Percentiles rank a stretch among this genome's conserved stretches.
These are phyloP conservation scores for Rhipidocladum racemiflorum DNA, from an alignment of 176 grass and related monocot species.

Conservation along the genomic window DNA sequence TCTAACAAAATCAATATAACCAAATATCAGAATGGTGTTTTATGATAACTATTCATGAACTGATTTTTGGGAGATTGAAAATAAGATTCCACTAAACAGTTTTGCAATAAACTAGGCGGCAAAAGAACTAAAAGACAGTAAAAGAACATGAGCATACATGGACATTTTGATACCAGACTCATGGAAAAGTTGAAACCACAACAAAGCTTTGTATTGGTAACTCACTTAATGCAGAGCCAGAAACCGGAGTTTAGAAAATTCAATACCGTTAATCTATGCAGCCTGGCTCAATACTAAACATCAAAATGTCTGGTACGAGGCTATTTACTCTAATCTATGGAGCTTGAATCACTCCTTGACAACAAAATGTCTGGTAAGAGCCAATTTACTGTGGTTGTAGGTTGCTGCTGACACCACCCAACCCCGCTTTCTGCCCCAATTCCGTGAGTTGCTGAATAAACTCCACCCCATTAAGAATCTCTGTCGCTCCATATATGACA, in stretches of 20 bases:
- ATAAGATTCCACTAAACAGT: conserved; percentile 20
- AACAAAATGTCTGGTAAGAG: conserved; percentile 35
- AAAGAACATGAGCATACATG: conserved; percentile 33
- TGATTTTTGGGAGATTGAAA: conserved; percentile 10
- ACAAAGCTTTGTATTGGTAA: conserved; percentile 32
- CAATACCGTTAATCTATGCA: conserved; percentile 12
- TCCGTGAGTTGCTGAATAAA: conserved; percentile 83
- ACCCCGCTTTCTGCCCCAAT: conserved; percentile 81
- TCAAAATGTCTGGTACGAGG: too few species aligned
- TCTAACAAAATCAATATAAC: conserved; percentile 10
- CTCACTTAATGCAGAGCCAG: conserved; percentile 24
- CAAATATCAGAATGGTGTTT: background rate
- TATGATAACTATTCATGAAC: conserved; percentile 13
- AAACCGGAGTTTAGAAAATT: conserved; percentile 33
- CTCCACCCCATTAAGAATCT: conserved; percentile 80
- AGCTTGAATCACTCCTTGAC: conserved; percentile 26
- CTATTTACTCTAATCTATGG: too few species aligned
- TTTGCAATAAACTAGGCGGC: background rate
- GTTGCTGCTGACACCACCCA: conserved; percentile 56
- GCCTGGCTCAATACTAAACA: too few species aligned
- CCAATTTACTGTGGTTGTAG: conserved; percentile 48
- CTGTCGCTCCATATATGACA: conserved; percentile 90
- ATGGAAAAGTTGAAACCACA: conserved; percentile 12
- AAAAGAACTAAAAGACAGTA: background rate
- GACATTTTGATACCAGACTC: conserved; percentile 19